Evolutionary conservation across 768 basidiomycete species (phyloP).

Genomic region (Boletus tylopilopsis): DNA sequence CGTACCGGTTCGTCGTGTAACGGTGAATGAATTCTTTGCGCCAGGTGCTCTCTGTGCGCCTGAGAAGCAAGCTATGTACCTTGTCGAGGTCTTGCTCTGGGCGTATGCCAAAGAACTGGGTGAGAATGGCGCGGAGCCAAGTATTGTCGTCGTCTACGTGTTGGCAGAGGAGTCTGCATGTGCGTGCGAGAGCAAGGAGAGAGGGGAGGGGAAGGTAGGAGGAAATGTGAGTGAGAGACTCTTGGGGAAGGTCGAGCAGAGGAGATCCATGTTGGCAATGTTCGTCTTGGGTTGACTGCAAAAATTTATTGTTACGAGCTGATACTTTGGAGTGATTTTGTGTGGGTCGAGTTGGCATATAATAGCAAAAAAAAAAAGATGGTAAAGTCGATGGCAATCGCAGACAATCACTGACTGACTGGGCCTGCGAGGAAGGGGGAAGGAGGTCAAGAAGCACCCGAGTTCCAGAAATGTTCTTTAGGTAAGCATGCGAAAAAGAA

Average conservation of each 20-base stretch:
- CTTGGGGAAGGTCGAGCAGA: slow-evolving; percentile 55
- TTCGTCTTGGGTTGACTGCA: slow-evolving; percentile 19
- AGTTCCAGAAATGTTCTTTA: background rate
- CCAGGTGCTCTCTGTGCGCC: slow-evolving; percentile 61
- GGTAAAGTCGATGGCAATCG: slow-evolving; percentile 15
- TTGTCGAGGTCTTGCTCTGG: slow-evolving; percentile 58
- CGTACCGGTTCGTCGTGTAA: slow-evolving; percentile 52
- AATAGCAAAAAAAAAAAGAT: slow-evolving; percentile 33
- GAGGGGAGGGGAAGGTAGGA: slow-evolving; percentile 64
- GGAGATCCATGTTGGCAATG: slow-evolving; percentile 49
- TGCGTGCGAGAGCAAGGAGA: slow-evolving; percentile 53
- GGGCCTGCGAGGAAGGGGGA: slow-evolving; percentile 17
- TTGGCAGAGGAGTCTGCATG: slow-evolving; percentile 48
- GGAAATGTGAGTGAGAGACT: slow-evolving; percentile 75
- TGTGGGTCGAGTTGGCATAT: slow-evolving; percentile 64
- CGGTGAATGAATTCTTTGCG: slow-evolving; percentile 63
- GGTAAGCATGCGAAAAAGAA: slow-evolving; percentile 1
- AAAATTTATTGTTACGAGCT: slow-evolving; percentile 25
- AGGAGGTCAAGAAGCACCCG: background rate
- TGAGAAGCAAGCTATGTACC: slow-evolving; percentile 46
- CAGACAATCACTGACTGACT: slow-evolving; percentile 23
- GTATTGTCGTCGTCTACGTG: slow-evolving; percentile 78
- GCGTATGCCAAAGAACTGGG: slow-evolving; percentile 59
- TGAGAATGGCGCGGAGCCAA: slow-evolving; percentile 73
- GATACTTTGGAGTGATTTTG: slow-evolving; percentile 39